Evolutionary conservation across 2,329 filamentous ascomycete species (phyloP).

Genomic region (Coniochaeta ligniaria): DNA sequence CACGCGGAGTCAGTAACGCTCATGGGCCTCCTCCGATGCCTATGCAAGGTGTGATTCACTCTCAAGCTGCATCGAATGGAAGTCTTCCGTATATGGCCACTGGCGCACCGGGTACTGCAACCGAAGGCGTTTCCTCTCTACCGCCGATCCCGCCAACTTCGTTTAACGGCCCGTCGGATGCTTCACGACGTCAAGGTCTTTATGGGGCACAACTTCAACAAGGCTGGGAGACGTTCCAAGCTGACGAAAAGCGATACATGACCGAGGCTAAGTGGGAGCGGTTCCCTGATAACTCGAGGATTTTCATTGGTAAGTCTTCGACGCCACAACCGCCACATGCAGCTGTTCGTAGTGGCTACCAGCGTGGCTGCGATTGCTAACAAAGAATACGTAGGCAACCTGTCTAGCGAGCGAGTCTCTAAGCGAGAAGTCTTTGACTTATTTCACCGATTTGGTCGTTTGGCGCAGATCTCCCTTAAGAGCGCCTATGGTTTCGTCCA

Average conservation of each 20-base stretch:
- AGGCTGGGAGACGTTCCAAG: conserved; percentile 65
- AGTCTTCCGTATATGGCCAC: conserved; percentile 6
- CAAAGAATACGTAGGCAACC: conserved; percentile 52
- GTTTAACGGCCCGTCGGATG: conserved; percentile 4
- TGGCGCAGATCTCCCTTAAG: conserved; percentile 94
- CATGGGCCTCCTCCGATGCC: neutral
- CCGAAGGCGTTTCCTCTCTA: conserved; percentile 13
- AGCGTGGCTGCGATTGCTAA: neutral
- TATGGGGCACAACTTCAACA: conserved; percentile 39
- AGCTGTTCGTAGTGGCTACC: conserved; percentile 8
- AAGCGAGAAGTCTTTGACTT: conserved; percentile 91
- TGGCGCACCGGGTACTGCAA: conserved; percentile 8
- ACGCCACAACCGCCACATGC: conserved; percentile 7
- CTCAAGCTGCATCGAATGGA: neutral
- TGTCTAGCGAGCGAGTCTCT: conserved; percentile 86
- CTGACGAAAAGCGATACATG: conserved; percentile 68
- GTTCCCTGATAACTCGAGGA: conserved; percentile 68
- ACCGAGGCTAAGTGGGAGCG: conserved; percentile 74
- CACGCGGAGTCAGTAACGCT: conserved; percentile 7
- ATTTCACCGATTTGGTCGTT: conserved; percentile 75
- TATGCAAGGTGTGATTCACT: neutral
- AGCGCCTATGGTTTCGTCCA: conserved; percentile 97
- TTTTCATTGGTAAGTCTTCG: conserved; percentile 65
- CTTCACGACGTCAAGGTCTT: conserved; percentile 5
- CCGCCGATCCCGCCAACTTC: conserved; percentile 9